These are phyloP conservation scores for Exophiala sp. DNA, from an alignment of 2,329 filamentous ascomycete genomes.

Conservation along the genomic window DNA sequence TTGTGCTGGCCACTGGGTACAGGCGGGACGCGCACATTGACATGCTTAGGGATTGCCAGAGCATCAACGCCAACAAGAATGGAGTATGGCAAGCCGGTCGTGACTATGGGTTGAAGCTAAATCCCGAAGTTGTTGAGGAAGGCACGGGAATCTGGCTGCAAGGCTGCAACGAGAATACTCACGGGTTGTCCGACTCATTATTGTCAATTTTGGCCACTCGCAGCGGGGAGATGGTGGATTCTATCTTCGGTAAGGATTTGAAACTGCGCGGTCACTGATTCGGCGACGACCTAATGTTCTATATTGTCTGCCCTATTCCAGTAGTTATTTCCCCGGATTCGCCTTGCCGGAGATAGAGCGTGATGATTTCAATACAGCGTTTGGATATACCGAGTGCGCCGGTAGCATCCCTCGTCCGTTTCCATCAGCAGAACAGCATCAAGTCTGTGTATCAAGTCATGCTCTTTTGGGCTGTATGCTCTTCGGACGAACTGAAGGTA, in stretches of 20 bases:
- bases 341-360: too few species aligned
- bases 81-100: slow-evolving; percentile 62
- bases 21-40: slow-evolving; percentile 68
- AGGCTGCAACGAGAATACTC: slow-evolving; percentile 86
- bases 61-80: slow-evolving; percentile 37
- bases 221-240: slow-evolving; percentile 70
- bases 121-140: slow-evolving; percentile 59
- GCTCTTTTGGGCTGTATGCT: too few species aligned
- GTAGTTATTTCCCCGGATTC: too few species aligned
- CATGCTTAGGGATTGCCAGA: slow-evolving; percentile 52
- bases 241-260: slow-evolving; percentile 54
- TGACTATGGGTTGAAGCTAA: slow-evolving; percentile 73
- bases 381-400: too few species aligned
- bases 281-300: too few species aligned
- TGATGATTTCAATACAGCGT: too few species aligned
- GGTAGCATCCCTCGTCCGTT: too few species aligned
- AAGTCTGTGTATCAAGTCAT: too few species aligned
- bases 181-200: slow-evolving; percentile 78
- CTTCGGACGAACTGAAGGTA: too few species aligned
- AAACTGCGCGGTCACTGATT: slow-evolving; percentile 11
- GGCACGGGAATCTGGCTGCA: slow-evolving; percentile 85
- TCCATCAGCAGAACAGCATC: too few species aligned
- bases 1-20: slow-evolving; percentile 88
- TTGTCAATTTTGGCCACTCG: slow-evolving; percentile 70
- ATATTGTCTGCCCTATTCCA: too few species aligned